Conservation (phyloP, 2,329 filamentous ascomycete species). For the Penicillium expansum region DNA sequence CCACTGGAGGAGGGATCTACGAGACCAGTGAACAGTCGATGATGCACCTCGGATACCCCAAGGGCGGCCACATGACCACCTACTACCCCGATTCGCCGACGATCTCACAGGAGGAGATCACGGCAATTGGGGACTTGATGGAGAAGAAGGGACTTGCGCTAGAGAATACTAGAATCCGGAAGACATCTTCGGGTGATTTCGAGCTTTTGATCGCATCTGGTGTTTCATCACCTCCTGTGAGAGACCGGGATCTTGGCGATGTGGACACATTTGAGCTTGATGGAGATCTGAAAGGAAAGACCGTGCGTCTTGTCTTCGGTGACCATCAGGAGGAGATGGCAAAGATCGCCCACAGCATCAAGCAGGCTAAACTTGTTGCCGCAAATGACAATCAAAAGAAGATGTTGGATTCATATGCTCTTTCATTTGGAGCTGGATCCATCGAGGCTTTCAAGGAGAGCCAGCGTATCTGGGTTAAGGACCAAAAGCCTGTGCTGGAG, state of each 20-base stretch:
- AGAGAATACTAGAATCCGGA: conserved; percentile 74
- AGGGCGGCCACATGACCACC: conserved; percentile 72
- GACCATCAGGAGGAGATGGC: conserved; percentile 72
- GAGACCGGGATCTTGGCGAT: conserved; percentile 67
- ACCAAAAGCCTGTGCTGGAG: conserved; percentile 77
- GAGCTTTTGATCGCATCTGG: conserved; percentile 74
- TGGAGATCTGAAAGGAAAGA: conserved; percentile 63
- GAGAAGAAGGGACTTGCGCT: conserved; percentile 66
- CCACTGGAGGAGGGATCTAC: conserved; percentile 64
- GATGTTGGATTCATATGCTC: conserved; percentile 71
- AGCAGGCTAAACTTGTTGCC: conserved; percentile 65
- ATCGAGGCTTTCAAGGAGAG: conserved; percentile 76
- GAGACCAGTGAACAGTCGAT: conserved; percentile 61
- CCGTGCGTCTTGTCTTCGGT: conserved; percentile 68
- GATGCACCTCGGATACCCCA: conserved; percentile 73
- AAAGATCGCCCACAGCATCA: conserved; percentile 62
- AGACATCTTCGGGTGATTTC: conserved; percentile 62
- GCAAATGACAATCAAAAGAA: conserved; percentile 71
- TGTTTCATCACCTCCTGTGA: conserved; percentile 56
- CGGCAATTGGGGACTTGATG: conserved; percentile 68
- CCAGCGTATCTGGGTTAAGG: conserved; percentile 77
- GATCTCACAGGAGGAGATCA: conserved; percentile 74
- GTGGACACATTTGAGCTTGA: conserved; percentile 61
- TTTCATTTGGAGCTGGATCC: conserved; percentile 72
- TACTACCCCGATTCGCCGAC: conserved; percentile 75